phyloP scores from a whole-genome alignment of 2,329 filamentous ascomycete genomes.

The Aureobasidium subglaciale region DNA sequence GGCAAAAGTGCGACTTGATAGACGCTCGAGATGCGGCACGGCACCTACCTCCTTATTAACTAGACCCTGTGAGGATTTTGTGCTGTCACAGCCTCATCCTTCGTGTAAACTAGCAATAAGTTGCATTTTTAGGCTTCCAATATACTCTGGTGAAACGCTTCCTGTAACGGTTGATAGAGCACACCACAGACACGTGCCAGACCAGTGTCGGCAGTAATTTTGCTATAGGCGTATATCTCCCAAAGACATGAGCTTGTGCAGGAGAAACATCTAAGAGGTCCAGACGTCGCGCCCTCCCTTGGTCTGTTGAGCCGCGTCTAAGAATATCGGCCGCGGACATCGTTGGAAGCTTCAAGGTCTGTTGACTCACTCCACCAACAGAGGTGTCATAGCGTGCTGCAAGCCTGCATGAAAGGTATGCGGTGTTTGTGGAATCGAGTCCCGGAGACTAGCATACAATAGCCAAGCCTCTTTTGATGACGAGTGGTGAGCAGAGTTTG shows the following conservation, averaged over 20 bases:
- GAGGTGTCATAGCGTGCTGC: background rate
- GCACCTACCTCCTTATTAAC: background rate
- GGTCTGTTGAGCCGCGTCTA: background rate
- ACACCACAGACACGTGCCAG: background rate
- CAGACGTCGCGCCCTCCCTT: background rate
- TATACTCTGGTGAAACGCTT: background rate
- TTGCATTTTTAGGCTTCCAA: background rate
- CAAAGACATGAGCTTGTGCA: background rate
- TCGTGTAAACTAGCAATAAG: background rate
- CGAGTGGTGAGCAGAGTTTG: background rate
- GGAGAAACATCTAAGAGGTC: background rate
- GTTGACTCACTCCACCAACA: background rate
- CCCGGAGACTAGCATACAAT: too few relatives aligned
- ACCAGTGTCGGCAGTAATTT: background rate
- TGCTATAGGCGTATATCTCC: background rate
- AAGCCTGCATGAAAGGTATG: too few relatives aligned
- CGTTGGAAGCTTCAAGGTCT: background rate
- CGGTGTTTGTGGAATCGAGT: too few relatives aligned
- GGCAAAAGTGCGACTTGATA: background rate
- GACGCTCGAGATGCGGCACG: background rate
- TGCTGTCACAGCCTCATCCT: background rate
- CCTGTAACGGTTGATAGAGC: conserved; percentile 6
- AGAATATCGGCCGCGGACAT: too few relatives aligned
- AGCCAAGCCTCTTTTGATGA: background rate
- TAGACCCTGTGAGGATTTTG: background rate